These are phyloP conservation scores for Rhizopogon sp. DNA, from an alignment of 768 basidiomycete genomes.

Conservation along the genomic window DNA sequence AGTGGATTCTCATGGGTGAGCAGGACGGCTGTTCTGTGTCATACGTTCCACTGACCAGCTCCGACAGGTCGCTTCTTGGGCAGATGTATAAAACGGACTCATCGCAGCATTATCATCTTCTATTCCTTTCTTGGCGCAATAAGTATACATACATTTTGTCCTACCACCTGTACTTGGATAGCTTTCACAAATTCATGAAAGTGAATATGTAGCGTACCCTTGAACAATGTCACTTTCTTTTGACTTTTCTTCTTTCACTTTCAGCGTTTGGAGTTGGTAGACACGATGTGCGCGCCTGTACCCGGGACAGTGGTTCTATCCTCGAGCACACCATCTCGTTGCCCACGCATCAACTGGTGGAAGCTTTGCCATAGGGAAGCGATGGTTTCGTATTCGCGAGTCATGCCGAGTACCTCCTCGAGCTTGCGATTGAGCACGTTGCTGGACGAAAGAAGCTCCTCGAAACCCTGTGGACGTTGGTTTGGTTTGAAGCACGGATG, in stretches of 20 bases:
- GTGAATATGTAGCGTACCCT: conserved; percentile 13
- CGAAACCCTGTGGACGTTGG: conserved; percentile 62
- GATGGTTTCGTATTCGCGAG: conserved; percentile 86
- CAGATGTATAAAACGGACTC: conserved; percentile 42
- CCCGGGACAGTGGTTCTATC: conserved; percentile 46
- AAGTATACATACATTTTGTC: conserved; percentile 21
- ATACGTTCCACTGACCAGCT: neutral
- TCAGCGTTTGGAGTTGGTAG: conserved; percentile 23
- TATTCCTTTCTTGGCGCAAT: conserved; percentile 28
- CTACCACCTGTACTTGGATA: conserved; percentile 36
- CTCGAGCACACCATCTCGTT: conserved; percentile 30
- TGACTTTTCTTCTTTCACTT: neutral
- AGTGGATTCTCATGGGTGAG: conserved; percentile 93
- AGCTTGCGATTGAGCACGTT: conserved; percentile 88
- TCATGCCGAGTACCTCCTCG: conserved; percentile 90
- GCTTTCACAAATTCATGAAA: conserved; percentile 21
- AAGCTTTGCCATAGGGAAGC: conserved; percentile 82
- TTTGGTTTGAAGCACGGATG: neutral
- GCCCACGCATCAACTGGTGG: conserved; percentile 67
- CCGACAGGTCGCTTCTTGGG: conserved; percentile 45
- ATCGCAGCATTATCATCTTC: conserved; percentile 21
- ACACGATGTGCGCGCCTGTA: conserved; percentile 65
- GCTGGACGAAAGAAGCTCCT: conserved; percentile 78
- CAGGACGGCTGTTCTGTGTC: neutral
- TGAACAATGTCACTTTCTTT: neutral